Percentiles rank a stretch among this genome's conserved stretches.
Conservation (phyloP, 1,284 basidiomycete genomes). For the Leccinum griseonigrum region DNA sequence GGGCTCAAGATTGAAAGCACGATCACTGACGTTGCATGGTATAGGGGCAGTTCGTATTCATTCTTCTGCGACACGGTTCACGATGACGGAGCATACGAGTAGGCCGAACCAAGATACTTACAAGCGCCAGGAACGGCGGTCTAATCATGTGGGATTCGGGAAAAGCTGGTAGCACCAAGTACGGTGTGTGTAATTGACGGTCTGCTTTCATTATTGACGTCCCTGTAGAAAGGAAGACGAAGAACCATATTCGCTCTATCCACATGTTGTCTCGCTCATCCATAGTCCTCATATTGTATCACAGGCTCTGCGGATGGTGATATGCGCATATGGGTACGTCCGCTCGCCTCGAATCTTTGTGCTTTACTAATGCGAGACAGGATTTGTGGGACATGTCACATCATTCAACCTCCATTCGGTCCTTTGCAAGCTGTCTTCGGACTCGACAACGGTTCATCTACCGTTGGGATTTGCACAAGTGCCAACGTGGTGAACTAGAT, state of each 20-base stretch:
- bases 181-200: constrained; percentile 48
- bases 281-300: constrained; percentile 68
- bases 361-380: constrained; percentile 38
- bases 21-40: constrained; percentile 82
- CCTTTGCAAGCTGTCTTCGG: constrained; percentile 75
- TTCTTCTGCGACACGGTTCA: not conserved
- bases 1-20: constrained; percentile 73
- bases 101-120: constrained; percentile 81
- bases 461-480: constrained; percentile 77
- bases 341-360: not conserved
- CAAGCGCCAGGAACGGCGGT: constrained; percentile 81
- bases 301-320: constrained; percentile 84
- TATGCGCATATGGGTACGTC: constrained; percentile 76
- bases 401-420: constrained; percentile 69
- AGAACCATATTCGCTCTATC: constrained; percentile 76
- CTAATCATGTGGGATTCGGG: constrained; percentile 83
- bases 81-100: not conserved
- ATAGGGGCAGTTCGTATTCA: constrained; percentile 59
- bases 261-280: constrained; percentile 67
- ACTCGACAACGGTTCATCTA: constrained; percentile 77
- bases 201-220: constrained; percentile 14
- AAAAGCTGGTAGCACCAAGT: constrained; percentile 64
- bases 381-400: constrained; percentile 74
- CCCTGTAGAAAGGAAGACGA: constrained; percentile 61
- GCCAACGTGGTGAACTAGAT: constrained; percentile 68